Percentiles rank a stretch among this genome's conserved stretches.
Evolutionary conservation across 2,329 filamentous ascomycete species (phyloP).

Genomic region (Huntiella omanensis): DNA sequence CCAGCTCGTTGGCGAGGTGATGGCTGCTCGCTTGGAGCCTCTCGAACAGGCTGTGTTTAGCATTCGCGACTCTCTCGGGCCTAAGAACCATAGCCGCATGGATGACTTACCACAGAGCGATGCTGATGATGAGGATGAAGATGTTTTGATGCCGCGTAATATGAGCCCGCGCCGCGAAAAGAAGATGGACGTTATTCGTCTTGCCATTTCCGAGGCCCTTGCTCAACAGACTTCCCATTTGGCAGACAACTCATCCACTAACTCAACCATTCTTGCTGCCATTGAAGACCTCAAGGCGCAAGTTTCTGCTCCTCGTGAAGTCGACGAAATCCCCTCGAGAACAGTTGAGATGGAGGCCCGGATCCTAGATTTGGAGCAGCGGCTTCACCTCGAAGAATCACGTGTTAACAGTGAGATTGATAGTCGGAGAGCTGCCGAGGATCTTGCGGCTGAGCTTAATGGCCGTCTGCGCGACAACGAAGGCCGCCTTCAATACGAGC

Average conservation of each 20-base stretch:
- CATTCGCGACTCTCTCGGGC: constrained; percentile 49
- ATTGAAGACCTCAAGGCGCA: constrained; percentile 38
- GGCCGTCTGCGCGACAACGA: constrained; percentile 37
- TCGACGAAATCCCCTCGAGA: constrained; percentile 29
- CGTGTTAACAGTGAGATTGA: constrained; percentile 30
- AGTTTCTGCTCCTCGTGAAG: constrained; percentile 25
- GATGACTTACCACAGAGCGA: constrained; percentile 64
- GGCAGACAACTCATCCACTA: constrained; percentile 16
- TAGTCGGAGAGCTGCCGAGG: constrained; percentile 32
- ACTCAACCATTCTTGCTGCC: constrained; percentile 39
- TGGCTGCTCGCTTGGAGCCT: constrained; percentile 61
- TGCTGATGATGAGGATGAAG: constrained; percentile 85
- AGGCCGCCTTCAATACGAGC: constrained; percentile 39
- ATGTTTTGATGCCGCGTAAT: constrained; percentile 43
- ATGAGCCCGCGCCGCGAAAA: constrained; percentile 63
- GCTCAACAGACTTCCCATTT: constrained; percentile 30
- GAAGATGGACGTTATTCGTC: constrained; percentile 64
- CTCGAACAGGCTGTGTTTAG: constrained; percentile 59
- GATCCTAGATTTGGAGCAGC: constrained; percentile 40
- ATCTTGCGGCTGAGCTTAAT: constrained; percentile 31
- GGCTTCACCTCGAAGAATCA: constrained; percentile 27
- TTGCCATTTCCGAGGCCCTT: constrained; percentile 55
- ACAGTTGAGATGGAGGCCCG: constrained; percentile 40
- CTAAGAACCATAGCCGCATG: constrained; percentile 40
- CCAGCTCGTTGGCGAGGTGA: constrained; percentile 57